phyloP scores from a whole-genome alignment of 495 filamentous ascomycete genomes.

The Xylaria bambusicola region DNA sequence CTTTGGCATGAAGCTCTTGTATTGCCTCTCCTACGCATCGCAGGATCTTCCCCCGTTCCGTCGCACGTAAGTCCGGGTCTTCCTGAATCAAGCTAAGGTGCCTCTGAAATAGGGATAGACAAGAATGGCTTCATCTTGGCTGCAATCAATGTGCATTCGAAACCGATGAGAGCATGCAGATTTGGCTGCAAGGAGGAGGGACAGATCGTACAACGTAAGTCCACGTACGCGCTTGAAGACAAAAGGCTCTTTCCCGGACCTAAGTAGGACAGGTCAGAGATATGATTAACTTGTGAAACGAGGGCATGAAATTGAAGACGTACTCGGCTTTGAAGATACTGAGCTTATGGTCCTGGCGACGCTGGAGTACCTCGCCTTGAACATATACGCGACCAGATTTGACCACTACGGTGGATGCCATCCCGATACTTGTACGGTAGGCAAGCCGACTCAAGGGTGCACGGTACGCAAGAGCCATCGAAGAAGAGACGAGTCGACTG shows the following conservation, averaged over 20 bases:
- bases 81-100: slow-evolving; percentile 30
- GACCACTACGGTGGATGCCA: slow-evolving; percentile 32
- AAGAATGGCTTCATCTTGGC: slow-evolving; percentile 30
- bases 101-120: slow-evolving; percentile 33
- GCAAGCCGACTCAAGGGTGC: background rate
- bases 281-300: background rate
- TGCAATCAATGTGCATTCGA: slow-evolving; percentile 34
- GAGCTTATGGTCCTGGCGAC: slow-evolving; percentile 27
- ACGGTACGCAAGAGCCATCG: slow-evolving; percentile 14
- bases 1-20: slow-evolving; percentile 34
- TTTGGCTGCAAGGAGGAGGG: slow-evolving; percentile 29
- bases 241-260: slow-evolving; percentile 31
- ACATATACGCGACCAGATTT: slow-evolving; percentile 33
- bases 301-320: slow-evolving; percentile 24
- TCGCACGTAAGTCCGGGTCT: slow-evolving; percentile 25
- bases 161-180: slow-evolving; percentile 31
- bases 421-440: slow-evolving; percentile 24
- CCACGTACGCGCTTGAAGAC: slow-evolving; percentile 33
- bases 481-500: no score
- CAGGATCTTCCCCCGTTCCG: slow-evolving; percentile 30
- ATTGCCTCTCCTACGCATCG: slow-evolving; percentile 32
- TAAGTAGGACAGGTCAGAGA: slow-evolving; percentile 19
- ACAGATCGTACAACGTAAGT: slow-evolving; percentile 31
- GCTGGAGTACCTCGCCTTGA: slow-evolving; percentile 31
- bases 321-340: slow-evolving; percentile 35